phyloP scores from a whole-genome alignment of 169 alveolate genomes.

The Eimeria acervulina region DNA sequence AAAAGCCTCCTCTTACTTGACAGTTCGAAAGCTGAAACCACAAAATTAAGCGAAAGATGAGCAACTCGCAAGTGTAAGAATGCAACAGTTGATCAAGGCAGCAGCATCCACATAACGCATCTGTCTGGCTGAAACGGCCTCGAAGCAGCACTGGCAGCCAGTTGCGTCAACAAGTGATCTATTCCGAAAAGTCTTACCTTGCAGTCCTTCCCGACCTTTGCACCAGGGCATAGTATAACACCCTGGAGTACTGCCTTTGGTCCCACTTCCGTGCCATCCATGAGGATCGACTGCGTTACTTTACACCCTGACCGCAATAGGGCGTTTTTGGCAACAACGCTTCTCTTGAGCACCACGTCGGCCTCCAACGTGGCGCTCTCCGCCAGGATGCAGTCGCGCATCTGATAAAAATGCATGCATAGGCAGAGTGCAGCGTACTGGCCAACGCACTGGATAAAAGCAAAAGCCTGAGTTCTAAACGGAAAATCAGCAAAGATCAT shows the following conservation, averaged over 20 bases:
- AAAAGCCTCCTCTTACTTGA: constrained; percentile 80
- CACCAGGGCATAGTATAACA: constrained; percentile 57
- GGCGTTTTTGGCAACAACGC: constrained; percentile 75
- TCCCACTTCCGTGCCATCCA: constrained; percentile 68
- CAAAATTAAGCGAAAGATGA: neutral
- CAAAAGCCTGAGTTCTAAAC: neutral
- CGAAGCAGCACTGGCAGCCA: neutral
- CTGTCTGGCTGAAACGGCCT: neutral
- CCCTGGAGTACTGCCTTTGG: constrained; percentile 72
- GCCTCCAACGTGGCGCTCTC: constrained; percentile 77
- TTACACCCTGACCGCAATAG: constrained; percentile 47
- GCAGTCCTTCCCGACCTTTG: constrained; percentile 78
- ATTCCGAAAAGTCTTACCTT: constrained; percentile 54
- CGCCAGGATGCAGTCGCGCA: constrained; percentile 81
- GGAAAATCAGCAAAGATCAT: constrained; percentile 8
- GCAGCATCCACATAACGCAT: neutral
- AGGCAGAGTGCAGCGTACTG: neutral
- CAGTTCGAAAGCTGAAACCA: constrained; percentile 77
- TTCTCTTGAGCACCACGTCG: constrained; percentile 76
- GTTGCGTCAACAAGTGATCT: neutral
- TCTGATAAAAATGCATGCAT: constrained; percentile 60
- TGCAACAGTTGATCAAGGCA: neutral
- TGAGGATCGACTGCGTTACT: constrained; percentile 79
- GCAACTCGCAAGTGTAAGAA: neutral
- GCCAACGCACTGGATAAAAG: neutral